Evolutionary conservation across 345 rosid genomes (phyloP), one percentile per base, ranked within the genome.

Genomic region (Salix brachista): DNA sequence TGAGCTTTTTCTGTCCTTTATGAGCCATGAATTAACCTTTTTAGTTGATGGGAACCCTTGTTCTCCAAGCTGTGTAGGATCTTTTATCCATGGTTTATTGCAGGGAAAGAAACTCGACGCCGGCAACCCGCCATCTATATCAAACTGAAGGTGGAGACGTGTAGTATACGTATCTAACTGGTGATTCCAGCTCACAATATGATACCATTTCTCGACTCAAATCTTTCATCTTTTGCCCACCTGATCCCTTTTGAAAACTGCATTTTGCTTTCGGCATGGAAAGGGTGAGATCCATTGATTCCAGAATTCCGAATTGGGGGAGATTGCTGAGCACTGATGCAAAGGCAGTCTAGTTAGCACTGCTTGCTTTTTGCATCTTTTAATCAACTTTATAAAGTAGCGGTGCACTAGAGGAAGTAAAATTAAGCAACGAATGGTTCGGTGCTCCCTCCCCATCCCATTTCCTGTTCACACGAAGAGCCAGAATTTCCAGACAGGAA

Each of bases 251-350:
- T 34, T 34, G 37, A 5, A 34, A 34, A 34, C 44, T 41, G 70
- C 65, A 64, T 48, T 34, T 21, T 61, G 10, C 82, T 77, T 83
- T 83, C 64, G 75, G 76, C 80, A 67, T 67, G 25, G 64, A 75
- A 70, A 85, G 78, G 76, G 69, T 12, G 69, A 61, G 67, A 36
- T 13, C 30, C 42, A 75, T 72, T 67, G 84, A 72, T 68, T 75
- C 79, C 82, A 69, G 8, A 44, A 48, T 26, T 34, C 39, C 19
- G 30, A 18, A 64, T 6, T 30, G 68, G 77, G 73, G 71, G 67
- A 32, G 80, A 74, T 46, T 69, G 72, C 46, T 76, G 70, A 78
- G 86, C 84, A 87, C 87, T 69, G 14, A 68, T 18, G 62, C 77
- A 80, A 83, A 73, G 69, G 23, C 21, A 64, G 7, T 9, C 62